Percentiles rank a stretch among this genome's conserved stretches.
Evolutionary conservation across 139 green algal genomes (phyloP).

Genomic region (Zygnema circumcarinatum): DNA sequence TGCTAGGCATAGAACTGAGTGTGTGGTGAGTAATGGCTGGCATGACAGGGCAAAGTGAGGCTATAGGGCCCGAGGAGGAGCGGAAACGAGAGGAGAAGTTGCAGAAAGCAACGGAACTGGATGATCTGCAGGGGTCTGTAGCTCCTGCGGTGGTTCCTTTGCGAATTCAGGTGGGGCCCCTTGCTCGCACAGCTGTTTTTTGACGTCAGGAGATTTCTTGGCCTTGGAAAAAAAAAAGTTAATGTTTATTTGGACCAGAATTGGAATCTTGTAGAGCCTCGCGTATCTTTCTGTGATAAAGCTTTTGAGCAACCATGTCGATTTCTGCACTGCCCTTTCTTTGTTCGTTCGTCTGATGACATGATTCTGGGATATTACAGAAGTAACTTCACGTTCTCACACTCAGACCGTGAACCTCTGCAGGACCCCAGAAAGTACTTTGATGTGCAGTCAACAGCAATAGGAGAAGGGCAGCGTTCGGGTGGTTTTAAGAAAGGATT

Average conservation of each 20-base stretch:
- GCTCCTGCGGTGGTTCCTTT: constrained; percentile 6
- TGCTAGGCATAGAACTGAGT: no score
- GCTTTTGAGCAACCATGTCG: no score
- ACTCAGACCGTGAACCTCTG: not conserved
- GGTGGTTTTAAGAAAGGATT: not conserved
- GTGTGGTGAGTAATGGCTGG: no score
- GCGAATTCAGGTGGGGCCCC: constrained; percentile 20
- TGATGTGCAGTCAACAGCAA: constrained; percentile 35
- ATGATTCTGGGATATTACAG: no score
- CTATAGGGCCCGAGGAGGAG: not conserved
- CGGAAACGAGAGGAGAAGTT: not conserved
- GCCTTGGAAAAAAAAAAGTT: not conserved
- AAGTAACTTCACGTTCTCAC: no score
- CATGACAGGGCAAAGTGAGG: not conserved
- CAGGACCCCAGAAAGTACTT: constrained; percentile 52
- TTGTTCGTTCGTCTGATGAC: no score
- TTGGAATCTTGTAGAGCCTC: no score
- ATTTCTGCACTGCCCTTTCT: no score
- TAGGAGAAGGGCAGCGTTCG: not conserved
- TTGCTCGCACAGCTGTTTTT: not conserved
- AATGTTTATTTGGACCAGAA: no score
- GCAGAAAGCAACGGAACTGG: constrained; percentile 2
- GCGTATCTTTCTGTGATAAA: no score
- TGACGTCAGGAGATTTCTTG: not conserved
- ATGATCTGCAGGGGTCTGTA: constrained; percentile 20